These are phyloP conservation scores for Rhipidocladum racemiflorum DNA, from an alignment of 176 grass and related monocot species.

Conservation along the genomic window DNA sequence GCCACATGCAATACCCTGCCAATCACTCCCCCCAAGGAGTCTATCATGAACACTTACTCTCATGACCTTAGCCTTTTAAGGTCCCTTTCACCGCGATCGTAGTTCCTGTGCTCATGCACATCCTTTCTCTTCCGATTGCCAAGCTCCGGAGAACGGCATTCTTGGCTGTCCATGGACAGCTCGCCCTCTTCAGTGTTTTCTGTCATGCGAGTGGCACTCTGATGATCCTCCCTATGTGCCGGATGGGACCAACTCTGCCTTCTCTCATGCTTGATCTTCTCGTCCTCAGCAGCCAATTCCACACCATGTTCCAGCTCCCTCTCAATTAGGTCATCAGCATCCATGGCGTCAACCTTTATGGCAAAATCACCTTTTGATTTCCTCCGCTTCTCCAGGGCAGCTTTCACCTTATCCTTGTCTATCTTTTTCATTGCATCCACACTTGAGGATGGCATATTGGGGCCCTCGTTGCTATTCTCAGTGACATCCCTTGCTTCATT, in stretches of 20 bases:
- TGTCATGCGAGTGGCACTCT: not conserved
- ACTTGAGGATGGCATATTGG: constrained; percentile 37
- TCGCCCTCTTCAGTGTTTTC: constrained; percentile 57
- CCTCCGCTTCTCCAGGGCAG: constrained; percentile 56
- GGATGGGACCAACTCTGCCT: constrained; percentile 40
- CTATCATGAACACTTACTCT: not conserved
- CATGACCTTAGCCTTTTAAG: constrained; percentile 41
- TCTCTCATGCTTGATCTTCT: constrained; percentile 44
- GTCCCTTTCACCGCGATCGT: constrained; percentile 40
- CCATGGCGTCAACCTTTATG: constrained; percentile 56
- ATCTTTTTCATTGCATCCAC: constrained; percentile 62
- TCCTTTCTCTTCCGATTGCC: constrained; percentile 50
- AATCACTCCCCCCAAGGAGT: not conserved
- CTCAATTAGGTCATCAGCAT: constrained; percentile 70
- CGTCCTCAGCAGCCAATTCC: constrained; percentile 68
- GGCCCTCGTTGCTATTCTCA: constrained; percentile 18
- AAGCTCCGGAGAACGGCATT: constrained; percentile 28
- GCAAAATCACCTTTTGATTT: constrained; percentile 49
- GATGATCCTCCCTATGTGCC: constrained; percentile 28
- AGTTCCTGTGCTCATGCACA: constrained; percentile 26
- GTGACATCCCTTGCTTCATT: constrained; percentile 35
- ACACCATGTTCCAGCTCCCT: constrained; percentile 85
- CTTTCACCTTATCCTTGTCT: constrained; percentile 76
- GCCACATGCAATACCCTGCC: not conserved
- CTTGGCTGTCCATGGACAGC: constrained; percentile 57